Evolutionary conservation across 176 grass and related monocot genomes (phyloP).

Genomic region (Rhynchospora breviuscula): DNA sequence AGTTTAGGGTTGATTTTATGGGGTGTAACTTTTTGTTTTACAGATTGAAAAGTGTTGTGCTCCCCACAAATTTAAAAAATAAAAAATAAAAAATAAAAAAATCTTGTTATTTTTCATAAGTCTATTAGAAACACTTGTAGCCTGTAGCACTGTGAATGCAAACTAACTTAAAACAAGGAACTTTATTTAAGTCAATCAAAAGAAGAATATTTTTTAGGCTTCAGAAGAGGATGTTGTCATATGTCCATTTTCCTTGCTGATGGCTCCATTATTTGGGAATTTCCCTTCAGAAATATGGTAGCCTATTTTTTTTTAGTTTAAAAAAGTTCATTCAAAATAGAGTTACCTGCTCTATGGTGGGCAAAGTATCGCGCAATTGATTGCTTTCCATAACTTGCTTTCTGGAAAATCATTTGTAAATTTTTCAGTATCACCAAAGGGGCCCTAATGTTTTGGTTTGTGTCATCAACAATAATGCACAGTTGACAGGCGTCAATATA

Average conservation of each 20-base stretch:
- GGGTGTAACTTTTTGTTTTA: no score
- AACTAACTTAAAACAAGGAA: background rate
- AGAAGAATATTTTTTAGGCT: background rate
- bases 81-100: no score
- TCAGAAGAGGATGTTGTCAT: background rate
- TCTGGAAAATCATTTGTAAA: background rate
- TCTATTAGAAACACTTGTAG: background rate
- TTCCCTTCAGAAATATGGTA: background rate
- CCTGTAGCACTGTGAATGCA: background rate
- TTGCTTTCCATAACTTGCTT: no score
- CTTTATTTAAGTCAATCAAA: background rate
- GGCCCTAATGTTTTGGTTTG: background rate
- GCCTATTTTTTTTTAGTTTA: background rate
- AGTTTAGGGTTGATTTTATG: no score
- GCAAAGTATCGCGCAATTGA: no score
- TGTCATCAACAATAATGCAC: background rate
- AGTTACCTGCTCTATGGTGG: no score
- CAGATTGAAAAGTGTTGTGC: no score
- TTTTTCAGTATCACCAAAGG: background rate
- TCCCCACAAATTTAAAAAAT: no score
- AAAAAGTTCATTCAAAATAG: no score
- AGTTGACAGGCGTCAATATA: background rate
- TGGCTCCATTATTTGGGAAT: background rate
- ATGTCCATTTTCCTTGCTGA: background rate
- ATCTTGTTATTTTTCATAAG: background rate